Evolutionary conservation across 2,329 filamentous ascomycete species (phyloP).

Genomic region (Colletotrichum navitas): DNA sequence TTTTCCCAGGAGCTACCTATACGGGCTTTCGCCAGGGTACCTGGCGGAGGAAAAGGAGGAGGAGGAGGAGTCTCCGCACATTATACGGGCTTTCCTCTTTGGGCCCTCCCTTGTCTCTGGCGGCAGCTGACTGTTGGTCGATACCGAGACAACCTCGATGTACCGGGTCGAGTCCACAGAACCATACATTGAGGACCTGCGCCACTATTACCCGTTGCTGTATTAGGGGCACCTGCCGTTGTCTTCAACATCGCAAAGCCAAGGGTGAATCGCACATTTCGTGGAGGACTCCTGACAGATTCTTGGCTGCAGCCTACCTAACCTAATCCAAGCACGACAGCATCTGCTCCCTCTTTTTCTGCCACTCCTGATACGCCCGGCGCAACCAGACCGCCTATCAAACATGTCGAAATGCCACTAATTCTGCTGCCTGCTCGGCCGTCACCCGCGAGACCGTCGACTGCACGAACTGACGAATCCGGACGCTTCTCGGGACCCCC

Average conservation of each 20-base stretch:
- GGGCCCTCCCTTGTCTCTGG: background rate
- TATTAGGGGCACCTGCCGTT: background rate
- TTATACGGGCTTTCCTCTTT: background rate
- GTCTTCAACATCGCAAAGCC: background rate
- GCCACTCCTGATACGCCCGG: background rate
- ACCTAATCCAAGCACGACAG: background rate
- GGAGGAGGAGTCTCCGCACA: background rate
- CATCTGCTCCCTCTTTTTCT: too few species aligned
- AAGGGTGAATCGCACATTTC: background rate
- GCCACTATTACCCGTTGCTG: background rate
- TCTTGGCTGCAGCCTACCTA: too few species aligned
- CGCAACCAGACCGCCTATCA: background rate
- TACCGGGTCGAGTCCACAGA: background rate
- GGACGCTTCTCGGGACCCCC: background rate
- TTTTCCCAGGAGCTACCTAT: background rate
- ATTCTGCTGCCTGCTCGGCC: conserved; percentile 37
- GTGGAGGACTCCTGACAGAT: too few species aligned
- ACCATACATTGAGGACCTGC: background rate
- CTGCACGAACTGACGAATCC: conserved; percentile 20
- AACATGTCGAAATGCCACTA: background rate
- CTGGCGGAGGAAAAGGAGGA: background rate
- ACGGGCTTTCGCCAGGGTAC: background rate
- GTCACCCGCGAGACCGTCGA: background rate
- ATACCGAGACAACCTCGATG: background rate
- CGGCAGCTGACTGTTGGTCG: too few species aligned